Conservation (phyloP, 345 rosid species). For the Euphorbia peplus region DNA sequence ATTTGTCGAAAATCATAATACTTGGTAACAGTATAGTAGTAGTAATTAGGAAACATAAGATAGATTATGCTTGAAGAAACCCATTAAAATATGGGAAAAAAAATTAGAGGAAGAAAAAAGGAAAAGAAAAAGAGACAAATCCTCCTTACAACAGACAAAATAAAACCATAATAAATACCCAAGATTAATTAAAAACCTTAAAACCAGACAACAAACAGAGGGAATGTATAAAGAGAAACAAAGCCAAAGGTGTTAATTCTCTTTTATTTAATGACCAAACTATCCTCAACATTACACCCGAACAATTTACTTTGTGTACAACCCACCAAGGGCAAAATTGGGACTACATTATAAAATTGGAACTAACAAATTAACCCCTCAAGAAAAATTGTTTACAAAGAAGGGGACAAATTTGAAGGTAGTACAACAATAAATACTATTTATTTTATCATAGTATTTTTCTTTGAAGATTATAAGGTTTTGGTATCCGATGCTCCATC, state of each 20-base stretch:
- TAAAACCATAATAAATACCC: not conserved
- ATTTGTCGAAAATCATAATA: not conserved
- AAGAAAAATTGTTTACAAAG: constrained; percentile 30
- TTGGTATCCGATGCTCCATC: constrained; percentile 38
- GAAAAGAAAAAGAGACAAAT: not conserved
- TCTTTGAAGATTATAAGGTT: not conserved
- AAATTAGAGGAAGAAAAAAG: not conserved
- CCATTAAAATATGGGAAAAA: not conserved
- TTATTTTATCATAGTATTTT: no score
- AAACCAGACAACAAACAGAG: constrained; percentile 2
- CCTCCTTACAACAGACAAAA: no score
- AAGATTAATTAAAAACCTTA: not conserved
- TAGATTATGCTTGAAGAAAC: not conserved
- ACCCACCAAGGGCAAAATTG: not conserved
- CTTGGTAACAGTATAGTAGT: not conserved
- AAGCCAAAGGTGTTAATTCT: not conserved
- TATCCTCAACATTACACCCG: not conserved
- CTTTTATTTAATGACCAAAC: not conserved
- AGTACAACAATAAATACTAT: constrained; percentile 14
- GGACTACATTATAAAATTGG: not conserved
- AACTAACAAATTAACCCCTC: not conserved
- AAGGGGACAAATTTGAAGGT: constrained; percentile 28
- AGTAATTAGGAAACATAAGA: not conserved
- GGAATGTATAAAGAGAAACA: constrained; percentile 8
- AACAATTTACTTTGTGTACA: not conserved